These are phyloP conservation scores for Geotrichum restrictum DNA, from an alignment of 1,139 yeast genomes.

Conservation along the genomic window DNA sequence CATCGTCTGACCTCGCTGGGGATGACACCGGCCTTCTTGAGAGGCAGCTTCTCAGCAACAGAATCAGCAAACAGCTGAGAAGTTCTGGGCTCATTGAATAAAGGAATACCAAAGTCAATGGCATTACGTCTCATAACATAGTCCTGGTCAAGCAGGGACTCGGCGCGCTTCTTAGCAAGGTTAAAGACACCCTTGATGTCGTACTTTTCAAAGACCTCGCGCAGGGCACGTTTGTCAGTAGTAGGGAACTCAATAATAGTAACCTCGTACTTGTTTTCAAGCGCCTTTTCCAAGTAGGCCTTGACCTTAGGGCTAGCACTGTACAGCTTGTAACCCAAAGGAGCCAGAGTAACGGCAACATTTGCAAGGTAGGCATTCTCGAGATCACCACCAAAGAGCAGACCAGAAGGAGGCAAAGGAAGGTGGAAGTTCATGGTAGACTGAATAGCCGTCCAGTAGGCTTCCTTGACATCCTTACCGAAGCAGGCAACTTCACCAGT, in stretches of 20 bases:
- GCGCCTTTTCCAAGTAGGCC: constrained; percentile 53
- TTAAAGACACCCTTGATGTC: constrained; percentile 85
- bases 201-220: constrained; percentile 86
- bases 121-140: constrained; percentile 98
- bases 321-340: constrained; percentile 77
- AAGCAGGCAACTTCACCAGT: constrained; percentile 98
- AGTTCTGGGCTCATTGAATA: constrained; percentile 94
- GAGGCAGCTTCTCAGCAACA: constrained; percentile 64
- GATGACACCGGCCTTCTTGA: constrained; percentile 47
- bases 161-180: constrained; percentile 87
- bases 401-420: constrained; percentile 85
- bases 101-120: constrained; percentile 92
- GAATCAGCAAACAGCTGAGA: constrained; percentile 83
- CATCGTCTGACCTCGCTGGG: constrained; percentile 89
- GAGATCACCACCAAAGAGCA: constrained; percentile 91
- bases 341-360: constrained; percentile 65
- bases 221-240: constrained; percentile 84
- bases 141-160: constrained; percentile 76
- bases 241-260: constrained; percentile 83
- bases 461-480: constrained; percentile 79
- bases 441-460: constrained; percentile 96
- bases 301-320: constrained; percentile 72
- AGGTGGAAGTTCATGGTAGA: constrained; percentile 94
- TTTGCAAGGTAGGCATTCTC: constrained; percentile 63
- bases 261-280: constrained; percentile 37